Evolutionary conservation across 2,329 filamentous ascomycete species (phyloP).

Genomic region (Colletotrichum coccodes): DNA sequence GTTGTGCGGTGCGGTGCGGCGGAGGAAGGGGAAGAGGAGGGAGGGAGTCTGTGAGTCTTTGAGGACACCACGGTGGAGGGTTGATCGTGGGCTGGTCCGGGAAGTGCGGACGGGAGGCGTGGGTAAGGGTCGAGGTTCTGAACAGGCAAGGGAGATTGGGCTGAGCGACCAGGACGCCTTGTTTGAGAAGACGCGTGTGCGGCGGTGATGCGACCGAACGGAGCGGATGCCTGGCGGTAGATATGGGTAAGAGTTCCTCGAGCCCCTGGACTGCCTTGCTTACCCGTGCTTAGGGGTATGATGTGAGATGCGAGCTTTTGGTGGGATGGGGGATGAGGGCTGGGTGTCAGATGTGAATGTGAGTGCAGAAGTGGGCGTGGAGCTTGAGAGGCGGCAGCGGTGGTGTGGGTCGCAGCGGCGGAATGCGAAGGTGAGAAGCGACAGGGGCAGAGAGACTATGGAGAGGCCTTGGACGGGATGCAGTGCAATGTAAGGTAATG

Average conservation of each 20-base stretch:
- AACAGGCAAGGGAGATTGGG: neutral
- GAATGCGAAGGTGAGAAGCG: neutral
- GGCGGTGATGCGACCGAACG: slow-evolving; percentile 8
- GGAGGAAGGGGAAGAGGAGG: neutral
- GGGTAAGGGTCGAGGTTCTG: slow-evolving; percentile 8
- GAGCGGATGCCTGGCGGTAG: slow-evolving; percentile 7
- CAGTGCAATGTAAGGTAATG: slow-evolving; percentile 5
- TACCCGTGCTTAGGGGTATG: neutral
- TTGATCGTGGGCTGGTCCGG: slow-evolving; percentile 25
- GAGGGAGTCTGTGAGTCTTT: neutral
- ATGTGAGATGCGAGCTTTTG: neutral
- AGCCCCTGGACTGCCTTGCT: slow-evolving; percentile 3
- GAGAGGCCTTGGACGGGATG: neutral
- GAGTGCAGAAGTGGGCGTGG: neutral
- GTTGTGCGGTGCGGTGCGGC: slow-evolving; percentile 4
- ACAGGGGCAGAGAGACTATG: neutral
- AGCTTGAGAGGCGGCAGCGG: neutral
- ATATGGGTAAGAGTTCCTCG: slow-evolving; percentile 4
- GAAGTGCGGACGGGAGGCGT: slow-evolving; percentile 27
- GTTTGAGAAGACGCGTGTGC: slow-evolving; percentile 17
- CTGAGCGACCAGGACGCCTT: slow-evolving; percentile 19
- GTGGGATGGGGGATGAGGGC: neutral
- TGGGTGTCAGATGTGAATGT: neutral
- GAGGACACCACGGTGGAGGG: neutral
- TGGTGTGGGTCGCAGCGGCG: neutral